A percentile compares a stretch with the other conserved stretches of the same genome.
phyloP scores from a whole-genome alignment of 116 monocot genomes.

The Cymodocea nodosa region DNA sequence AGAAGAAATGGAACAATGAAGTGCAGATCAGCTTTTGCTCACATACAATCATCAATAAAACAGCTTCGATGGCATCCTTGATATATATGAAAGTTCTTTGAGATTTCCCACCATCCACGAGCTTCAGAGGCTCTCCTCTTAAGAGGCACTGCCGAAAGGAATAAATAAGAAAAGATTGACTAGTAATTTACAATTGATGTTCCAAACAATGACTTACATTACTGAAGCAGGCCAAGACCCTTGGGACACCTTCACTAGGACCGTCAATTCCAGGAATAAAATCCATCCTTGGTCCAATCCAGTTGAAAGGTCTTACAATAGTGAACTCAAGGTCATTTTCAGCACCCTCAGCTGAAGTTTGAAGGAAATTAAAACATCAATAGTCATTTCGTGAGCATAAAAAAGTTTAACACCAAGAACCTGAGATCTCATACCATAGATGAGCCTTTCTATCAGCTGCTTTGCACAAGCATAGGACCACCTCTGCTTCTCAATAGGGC shows the following conservation, averaged over 20 bases:
- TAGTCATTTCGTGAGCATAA: background rate
- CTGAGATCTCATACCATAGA: conserved; percentile 39
- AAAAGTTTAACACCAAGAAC: background rate
- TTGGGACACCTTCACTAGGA: conserved; percentile 89
- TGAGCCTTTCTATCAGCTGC: conserved; percentile 88
- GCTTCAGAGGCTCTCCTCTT: conserved; percentile 65
- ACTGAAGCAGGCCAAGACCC: conserved; percentile 90
- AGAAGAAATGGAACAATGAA: too few relatives aligned
- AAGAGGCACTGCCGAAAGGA: conserved; percentile 18
- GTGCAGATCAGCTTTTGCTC: too few relatives aligned
- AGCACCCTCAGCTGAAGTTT: conserved; percentile 66
- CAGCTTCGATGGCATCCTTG: conserved; percentile 34
- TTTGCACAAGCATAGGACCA: conserved; percentile 98
- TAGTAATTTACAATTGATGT: too few relatives aligned
- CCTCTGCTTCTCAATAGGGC: conserved; percentile 82
- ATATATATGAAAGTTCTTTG: conserved; percentile 74
- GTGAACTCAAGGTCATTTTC: conserved; percentile 88
- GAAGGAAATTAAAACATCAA: background rate
- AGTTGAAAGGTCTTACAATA: conserved; percentile 90
- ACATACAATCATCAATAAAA: too few relatives aligned
- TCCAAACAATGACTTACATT: conserved; percentile 11
- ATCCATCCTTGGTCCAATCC: conserved; percentile 98
- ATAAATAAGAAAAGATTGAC: too few relatives aligned
- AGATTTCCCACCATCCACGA: conserved; percentile 87
- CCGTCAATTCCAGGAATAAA: conserved; percentile 97